phyloP scores from a whole-genome alignment of 2,329 filamentous ascomycete species.

The Cladosporium sphaerospermum region DNA sequence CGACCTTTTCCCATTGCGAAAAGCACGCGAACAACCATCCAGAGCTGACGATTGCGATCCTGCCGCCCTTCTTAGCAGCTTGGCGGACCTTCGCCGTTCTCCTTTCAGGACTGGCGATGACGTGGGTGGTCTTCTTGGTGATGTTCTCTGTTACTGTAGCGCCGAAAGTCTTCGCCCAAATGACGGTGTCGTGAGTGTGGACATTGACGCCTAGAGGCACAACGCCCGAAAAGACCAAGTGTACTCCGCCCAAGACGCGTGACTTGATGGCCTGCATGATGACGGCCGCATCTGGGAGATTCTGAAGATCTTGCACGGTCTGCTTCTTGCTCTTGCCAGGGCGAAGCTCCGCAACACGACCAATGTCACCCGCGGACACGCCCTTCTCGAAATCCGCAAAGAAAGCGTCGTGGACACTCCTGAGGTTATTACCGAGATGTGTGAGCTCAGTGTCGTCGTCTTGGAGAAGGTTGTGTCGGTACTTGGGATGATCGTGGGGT shows the following conservation, averaged over 20 bases:
- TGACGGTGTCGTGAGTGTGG: constrained; percentile 67
- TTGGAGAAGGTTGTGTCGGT: constrained; percentile 70
- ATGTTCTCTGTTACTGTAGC: constrained; percentile 60
- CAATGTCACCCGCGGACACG: constrained; percentile 35
- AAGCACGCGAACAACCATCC: constrained; percentile 85
- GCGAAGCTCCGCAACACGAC: constrained; percentile 45
- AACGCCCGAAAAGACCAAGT: constrained; percentile 84
- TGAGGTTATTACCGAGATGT: constrained; percentile 69
- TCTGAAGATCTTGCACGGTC: constrained; percentile 43
- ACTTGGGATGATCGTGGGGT: constrained; percentile 36
- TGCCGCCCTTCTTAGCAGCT: constrained; percentile 65
- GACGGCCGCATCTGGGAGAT: constrained; percentile 76
- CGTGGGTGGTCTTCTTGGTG: constrained; percentile 54
- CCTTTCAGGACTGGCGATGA: constrained; percentile 63
- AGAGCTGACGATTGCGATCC: constrained; percentile 83
- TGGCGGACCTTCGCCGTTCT: constrained; percentile 88
- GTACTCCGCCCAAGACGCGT: constrained; percentile 65
- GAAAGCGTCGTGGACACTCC: constrained; percentile 69
- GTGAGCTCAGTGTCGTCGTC: constrained; percentile 82
- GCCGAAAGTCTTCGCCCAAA: constrained; percentile 83
- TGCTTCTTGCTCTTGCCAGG: constrained; percentile 42
- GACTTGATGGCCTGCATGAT: constrained; percentile 80
- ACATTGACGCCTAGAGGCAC: constrained; percentile 77
- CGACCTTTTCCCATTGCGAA: constrained; percentile 71
- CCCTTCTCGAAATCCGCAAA: constrained; percentile 72